Evolutionary conservation across 1,139 yeast genomes (phyloP).

Genomic region (Saccharomyces hybrid): DNA sequence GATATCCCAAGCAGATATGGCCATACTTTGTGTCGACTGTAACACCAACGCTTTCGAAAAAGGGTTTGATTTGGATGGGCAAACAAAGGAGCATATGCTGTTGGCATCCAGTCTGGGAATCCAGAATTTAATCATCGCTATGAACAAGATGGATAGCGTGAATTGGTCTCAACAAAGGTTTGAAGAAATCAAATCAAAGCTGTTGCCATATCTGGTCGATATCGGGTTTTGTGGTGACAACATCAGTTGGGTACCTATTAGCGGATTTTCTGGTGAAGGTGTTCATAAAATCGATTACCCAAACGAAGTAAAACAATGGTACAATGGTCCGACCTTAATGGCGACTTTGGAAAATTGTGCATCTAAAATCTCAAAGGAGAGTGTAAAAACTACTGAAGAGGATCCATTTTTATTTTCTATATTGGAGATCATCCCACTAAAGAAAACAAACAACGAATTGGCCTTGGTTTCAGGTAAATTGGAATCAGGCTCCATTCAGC

Average conservation of each 20-base stretch:
- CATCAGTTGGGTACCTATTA: constrained; percentile 68
- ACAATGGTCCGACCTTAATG: constrained; percentile 57
- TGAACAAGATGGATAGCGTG: constrained; percentile 79
- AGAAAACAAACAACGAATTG: constrained; percentile 19
- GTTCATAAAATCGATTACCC: constrained; percentile 42
- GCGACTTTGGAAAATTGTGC: constrained; percentile 42
- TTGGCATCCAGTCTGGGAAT: constrained; percentile 80
- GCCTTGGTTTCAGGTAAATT: constrained; percentile 56
- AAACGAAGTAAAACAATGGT: constrained; percentile 42
- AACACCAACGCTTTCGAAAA: constrained; percentile 81
- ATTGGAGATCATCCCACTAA: constrained; percentile 32
- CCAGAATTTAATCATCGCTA: constrained; percentile 61
- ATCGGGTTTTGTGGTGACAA: constrained; percentile 52
- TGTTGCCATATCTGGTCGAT: constrained; percentile 52
- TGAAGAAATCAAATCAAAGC: constrained; percentile 50
- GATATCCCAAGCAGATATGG: constrained; percentile 73
- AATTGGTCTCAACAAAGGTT: constrained; percentile 65
- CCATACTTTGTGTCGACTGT: constrained; percentile 51
- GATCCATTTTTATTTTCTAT: constrained; percentile 37
- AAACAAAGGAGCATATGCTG: constrained; percentile 87
- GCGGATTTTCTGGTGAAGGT: constrained; percentile 80
- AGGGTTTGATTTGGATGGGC: constrained; percentile 83
- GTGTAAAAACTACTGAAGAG: constrained; percentile 26
- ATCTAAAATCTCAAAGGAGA: constrained; percentile 23
- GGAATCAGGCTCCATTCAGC: constrained; percentile 65